Evolutionary conservation across 352 stramenopile species (phyloP).

Genomic region (Saprolegnia parasitica): DNA sequence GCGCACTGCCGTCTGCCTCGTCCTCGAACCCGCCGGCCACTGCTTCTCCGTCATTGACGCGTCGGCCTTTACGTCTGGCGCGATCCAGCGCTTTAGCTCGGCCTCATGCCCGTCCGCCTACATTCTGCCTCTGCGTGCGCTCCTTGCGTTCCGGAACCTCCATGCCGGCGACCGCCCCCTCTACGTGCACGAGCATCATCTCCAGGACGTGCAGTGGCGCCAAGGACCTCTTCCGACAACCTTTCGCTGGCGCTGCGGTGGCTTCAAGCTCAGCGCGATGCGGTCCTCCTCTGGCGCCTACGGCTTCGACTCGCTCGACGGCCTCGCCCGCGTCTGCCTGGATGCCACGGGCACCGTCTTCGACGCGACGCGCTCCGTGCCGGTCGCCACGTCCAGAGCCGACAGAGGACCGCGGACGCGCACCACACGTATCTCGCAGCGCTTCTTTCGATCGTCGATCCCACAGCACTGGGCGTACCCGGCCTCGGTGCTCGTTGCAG

Average conservation of each 20-base stretch:
- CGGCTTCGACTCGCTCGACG: conserved; percentile 5
- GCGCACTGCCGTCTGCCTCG: neutral
- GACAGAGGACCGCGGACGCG: neutral
- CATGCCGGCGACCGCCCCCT: neutral
- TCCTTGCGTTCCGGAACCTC: conserved; percentile 19
- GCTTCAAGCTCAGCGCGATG: neutral
- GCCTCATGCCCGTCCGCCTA: conserved; percentile 10
- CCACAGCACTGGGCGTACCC: neutral
- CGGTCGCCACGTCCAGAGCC: neutral
- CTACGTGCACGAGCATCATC: conserved; percentile 19
- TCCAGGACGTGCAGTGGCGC: neutral
- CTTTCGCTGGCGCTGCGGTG: conserved; percentile 11
- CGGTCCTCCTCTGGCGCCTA: neutral
- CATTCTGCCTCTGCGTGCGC: neutral
- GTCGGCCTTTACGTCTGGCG: neutral
- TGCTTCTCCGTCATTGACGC: conserved; percentile 18
- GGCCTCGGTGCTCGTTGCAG: neutral
- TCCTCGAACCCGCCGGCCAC: conserved; percentile 7
- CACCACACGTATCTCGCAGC: neutral
- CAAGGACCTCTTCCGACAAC: neutral
- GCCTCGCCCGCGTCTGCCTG: neutral
- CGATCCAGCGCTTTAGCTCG: conserved; percentile 14
- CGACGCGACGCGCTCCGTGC: neutral
- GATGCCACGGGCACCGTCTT: neutral
- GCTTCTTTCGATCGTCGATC: neutral